Conservation (phyloP, 805 yeast genomes). For the Suhomyces sp. region DNA sequence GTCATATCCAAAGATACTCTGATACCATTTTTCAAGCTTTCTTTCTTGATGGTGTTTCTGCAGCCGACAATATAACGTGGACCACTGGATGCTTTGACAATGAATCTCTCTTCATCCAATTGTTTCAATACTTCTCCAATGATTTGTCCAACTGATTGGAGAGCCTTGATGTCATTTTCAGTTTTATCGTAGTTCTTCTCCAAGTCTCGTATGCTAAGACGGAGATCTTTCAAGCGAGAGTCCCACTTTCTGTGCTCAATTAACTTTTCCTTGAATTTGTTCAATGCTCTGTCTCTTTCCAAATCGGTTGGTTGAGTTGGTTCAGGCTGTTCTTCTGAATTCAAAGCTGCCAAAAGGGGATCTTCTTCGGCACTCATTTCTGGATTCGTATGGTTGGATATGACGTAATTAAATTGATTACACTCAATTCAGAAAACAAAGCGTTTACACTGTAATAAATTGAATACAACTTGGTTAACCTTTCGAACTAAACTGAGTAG, state of each 20-base stretch:
- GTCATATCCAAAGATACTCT: constrained; percentile 98
- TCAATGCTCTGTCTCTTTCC: constrained; percentile 75
- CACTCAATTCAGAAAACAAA: too few relatives aligned
- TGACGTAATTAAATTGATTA: too few relatives aligned
- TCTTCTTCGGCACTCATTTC: constrained; percentile 63
- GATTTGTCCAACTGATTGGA: constrained; percentile 95
- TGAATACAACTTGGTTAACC: too few relatives aligned
- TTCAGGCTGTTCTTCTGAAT: constrained; percentile 32
- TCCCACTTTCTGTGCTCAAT: constrained; percentile 95
- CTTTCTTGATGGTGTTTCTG: constrained; percentile 86
- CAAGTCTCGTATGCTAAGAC: constrained; percentile 78
- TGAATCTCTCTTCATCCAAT: constrained; percentile 89
- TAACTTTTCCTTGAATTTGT: constrained; percentile 78
- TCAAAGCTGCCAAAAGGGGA: constrained; percentile 72
- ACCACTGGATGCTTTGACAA: constrained; percentile 95
- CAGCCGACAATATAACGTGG: constrained; percentile 98
- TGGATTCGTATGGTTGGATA: background rate
- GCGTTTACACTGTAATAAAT: too few relatives aligned
- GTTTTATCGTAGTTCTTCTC: constrained; percentile 88
- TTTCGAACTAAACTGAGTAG: too few relatives aligned
- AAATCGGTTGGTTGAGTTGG: constrained; percentile 47
- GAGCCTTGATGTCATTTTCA: constrained; percentile 94
- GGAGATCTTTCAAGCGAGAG: constrained; percentile 78
- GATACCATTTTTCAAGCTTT: constrained; percentile 83
- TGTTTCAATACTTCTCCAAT: constrained; percentile 97